A percentile compares a stretch with the other conserved stretches of the same genome.
These are phyloP conservation scores for Iris pallida DNA, from an alignment of 116 monocot species.

Conservation along the genomic window DNA sequence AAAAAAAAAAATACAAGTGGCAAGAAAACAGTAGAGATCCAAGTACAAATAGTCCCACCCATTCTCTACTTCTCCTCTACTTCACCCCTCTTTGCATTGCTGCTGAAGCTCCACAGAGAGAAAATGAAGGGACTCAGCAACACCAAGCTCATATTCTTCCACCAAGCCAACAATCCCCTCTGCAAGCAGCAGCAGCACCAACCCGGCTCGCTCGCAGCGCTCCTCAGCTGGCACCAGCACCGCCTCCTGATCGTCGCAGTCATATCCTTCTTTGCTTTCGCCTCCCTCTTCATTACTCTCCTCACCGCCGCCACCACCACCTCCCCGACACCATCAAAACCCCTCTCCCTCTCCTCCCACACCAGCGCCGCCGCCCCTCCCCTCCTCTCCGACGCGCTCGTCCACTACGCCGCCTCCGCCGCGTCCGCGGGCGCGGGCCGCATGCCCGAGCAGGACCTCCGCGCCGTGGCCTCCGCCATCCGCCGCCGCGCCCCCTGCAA, in stretches of 20 bases:
- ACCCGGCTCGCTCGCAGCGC: not conserved
- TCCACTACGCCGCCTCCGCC: constrained; percentile 31
- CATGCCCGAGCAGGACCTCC: constrained; percentile 30
- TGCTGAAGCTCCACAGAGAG: no score
- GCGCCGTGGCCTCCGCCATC: constrained; percentile 26
- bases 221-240: not conserved
- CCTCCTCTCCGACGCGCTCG: constrained; percentile 24
- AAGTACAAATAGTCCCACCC: no score
- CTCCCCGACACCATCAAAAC: not conserved
- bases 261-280: constrained; percentile 13
- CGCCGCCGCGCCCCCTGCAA: constrained; percentile 48
- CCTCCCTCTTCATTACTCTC: constrained; percentile 10
- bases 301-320: not conserved
- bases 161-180: not conserved
- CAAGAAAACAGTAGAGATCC: no score
- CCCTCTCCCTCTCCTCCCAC: not conserved
- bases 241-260: constrained; percentile 3
- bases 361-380: not conserved
- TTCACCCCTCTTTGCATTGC: no score
- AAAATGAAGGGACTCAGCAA: no score
- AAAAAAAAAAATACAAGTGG: no score
- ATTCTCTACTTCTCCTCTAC: no score
- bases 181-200: not conserved
- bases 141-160: no score
- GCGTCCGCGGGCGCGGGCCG: constrained; percentile 5